Evolutionary conservation across 495 filamentous ascomycete species (phyloP), one percentile per base, ranked within the genome.

Genomic region (Neurospora sp.): DNA sequence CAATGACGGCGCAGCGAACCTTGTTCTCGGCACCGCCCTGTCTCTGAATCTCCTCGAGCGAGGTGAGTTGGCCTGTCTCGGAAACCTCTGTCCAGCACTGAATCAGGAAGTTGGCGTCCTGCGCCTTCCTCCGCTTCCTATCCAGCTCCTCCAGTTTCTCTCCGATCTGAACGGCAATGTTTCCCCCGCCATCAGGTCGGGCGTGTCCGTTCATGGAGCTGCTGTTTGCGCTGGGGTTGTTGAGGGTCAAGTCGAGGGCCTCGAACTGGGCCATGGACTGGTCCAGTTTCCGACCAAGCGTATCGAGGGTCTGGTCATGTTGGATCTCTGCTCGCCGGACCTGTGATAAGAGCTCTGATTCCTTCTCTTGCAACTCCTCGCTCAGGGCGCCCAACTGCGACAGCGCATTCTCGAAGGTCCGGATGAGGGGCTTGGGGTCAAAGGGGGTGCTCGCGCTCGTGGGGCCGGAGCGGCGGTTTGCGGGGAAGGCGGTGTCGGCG

Each of bases 361-460:
- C 96, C 62, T 88, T 89, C 70, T 88, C 88, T 74, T 94, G 93
- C 18, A 98, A 83, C 72, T 97, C 93, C 70, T 96, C 93, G 1
- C 94, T 94, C 8, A 99, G 88, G 38, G 90, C 88, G 40, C 88
- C 88, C 46, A 99, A 87, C 39, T 92, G 92, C 42, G 88, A 87
- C 39, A 97, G 86, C 39, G 96, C 88, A 73, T 85, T 88, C 82
- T 99, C 96, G 77, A 99, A 98, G 18, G 93, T 94, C 48, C 96
- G 90, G 75, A 99, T 98, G 77, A 98, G 87, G 6, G 96, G 96
- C 82, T 99, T 98, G 1, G 96, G 96, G 79, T 99, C 96, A 79
- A 99, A 99, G 69, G 92, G 90, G 79, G 91, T 89, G 72, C 89
- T 89, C 42, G 88, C 76, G 72, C 89, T 89, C 41, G 88, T 75